Evolutionary conservation across 129 eudicot species (phyloP).

Genomic region (Flaveria bidentis): DNA sequence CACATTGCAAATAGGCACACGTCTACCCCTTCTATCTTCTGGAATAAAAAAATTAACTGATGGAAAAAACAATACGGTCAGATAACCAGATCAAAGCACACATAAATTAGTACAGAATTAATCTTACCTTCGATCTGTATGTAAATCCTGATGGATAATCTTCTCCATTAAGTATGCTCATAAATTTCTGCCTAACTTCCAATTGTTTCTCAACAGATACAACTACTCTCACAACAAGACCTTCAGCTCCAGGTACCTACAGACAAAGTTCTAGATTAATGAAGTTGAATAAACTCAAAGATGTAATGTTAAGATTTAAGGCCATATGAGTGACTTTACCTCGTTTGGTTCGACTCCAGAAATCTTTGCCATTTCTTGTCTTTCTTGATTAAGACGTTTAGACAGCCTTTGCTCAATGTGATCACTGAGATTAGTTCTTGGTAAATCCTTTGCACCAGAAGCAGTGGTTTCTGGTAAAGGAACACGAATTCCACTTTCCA

Average conservation of each 20-base stretch:
- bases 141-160: constrained; percentile 73
- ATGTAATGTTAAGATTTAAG: neutral
- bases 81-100: constrained; percentile 3
- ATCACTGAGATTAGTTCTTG: constrained; percentile 71
- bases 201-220: constrained; percentile 61
- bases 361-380: constrained; percentile 62
- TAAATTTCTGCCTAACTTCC: constrained; percentile 73
- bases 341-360: constrained; percentile 49
- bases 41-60: constrained; percentile 79
- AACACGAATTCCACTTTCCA: constrained; percentile 49
- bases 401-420: constrained; percentile 67
- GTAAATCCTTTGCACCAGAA: constrained; percentile 71
- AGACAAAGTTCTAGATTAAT: neutral
- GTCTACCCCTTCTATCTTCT: constrained; percentile 86
- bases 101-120: constrained; percentile 3
- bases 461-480: constrained; percentile 48
- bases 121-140: constrained; percentile 74
- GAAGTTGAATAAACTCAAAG: neutral
- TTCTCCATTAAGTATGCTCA: constrained; percentile 56
- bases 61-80: constrained; percentile 27
- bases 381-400: constrained; percentile 63
- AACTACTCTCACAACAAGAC: constrained; percentile 80
- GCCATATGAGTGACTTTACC: constrained; percentile 41
- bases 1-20: constrained; percentile 90
- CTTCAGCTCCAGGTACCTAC: constrained; percentile 67